A percentile compares a stretch with the other conserved stretches of the same genome.
Evolutionary conservation across 257 asterid species (phyloP).

Genomic region (Mentha longifolia): DNA sequence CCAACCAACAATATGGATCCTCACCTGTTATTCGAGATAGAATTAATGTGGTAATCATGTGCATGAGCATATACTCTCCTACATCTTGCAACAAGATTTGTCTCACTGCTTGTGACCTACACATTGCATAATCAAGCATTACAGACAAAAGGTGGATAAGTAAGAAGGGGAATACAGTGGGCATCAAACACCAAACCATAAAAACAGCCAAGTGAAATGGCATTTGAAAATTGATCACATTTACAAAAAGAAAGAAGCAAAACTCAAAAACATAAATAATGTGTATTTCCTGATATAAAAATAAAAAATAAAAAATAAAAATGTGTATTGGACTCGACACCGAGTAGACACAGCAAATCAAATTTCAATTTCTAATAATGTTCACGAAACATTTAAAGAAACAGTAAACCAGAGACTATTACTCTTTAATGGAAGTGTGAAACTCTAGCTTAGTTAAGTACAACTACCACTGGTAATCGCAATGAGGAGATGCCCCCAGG

Average conservation of each 20-base stretch:
- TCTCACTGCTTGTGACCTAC: constrained; percentile 79
- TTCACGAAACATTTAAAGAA: background rate
- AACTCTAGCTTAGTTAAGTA: constrained; percentile 49
- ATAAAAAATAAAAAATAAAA: too few relatives aligned
- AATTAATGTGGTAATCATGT: constrained; percentile 88
- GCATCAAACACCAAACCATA: constrained; percentile 24
- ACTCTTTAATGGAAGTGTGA: constrained; percentile 28
- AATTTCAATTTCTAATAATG: constrained; percentile 16
- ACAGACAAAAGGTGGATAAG: constrained; percentile 8
- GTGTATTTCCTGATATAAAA: too few relatives aligned
- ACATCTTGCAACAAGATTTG: constrained; percentile 78
- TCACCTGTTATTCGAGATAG: constrained; percentile 87
- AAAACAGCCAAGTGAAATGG: constrained; percentile 6
- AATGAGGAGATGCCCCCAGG: constrained; percentile 75
- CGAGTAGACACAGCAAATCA: constrained; percentile 20
- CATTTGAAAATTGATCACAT: constrained; percentile 15
- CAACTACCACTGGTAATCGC: constrained; percentile 95
- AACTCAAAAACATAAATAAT: background rate
- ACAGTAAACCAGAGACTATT: background rate
- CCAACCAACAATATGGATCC: constrained; percentile 26
- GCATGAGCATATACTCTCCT: constrained; percentile 93
- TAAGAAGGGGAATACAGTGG: constrained; percentile 15
- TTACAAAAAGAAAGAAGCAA: constrained; percentile 21
- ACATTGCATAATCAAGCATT: constrained; percentile 36
- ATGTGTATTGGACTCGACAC: too few relatives aligned